Conservation (phyloP, 768 basidiomycete genomes). For the Hericium alpestre region DNA sequence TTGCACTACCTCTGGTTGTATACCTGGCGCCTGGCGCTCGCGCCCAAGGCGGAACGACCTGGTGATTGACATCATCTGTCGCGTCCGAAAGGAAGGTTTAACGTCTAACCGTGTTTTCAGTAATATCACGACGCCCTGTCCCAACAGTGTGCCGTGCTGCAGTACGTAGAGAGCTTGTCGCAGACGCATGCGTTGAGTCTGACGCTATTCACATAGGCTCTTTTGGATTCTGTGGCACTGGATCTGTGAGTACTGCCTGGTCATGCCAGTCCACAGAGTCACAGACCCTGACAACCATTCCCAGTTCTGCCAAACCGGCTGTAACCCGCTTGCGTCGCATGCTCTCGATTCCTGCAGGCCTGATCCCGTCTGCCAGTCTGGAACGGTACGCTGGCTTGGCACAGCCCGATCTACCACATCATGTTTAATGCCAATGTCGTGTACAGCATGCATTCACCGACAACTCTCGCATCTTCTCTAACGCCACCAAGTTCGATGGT, state of each 20-base stretch:
- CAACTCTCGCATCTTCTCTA: conserved; percentile 54
- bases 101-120: conserved; percentile 14
- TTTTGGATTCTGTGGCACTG: conserved; percentile 44
- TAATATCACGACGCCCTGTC: conserved; percentile 27
- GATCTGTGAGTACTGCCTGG: conserved; percentile 22
- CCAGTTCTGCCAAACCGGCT: conserved; percentile 80
- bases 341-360: conserved; percentile 57
- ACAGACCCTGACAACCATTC: conserved; percentile 5
- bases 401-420: neutral
- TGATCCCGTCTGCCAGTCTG: conserved; percentile 58
- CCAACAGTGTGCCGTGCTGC: conserved; percentile 32
- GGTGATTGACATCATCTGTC: neutral
- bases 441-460: conserved; percentile 51
- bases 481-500: conserved; percentile 59
- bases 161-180: conserved; percentile 21
- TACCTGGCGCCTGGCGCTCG: neutral
- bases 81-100: neutral
- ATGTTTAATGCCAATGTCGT: neutral
- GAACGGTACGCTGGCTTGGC: conserved; percentile 29
- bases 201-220: conserved; percentile 24
- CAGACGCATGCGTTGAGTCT: neutral
- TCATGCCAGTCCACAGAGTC: neutral
- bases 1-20: neutral
- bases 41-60: neutral
- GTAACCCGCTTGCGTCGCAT: conserved; percentile 66